phyloP scores from a whole-genome alignment of 768 basidiomycete species.

The Lentinus brumalis region DNA sequence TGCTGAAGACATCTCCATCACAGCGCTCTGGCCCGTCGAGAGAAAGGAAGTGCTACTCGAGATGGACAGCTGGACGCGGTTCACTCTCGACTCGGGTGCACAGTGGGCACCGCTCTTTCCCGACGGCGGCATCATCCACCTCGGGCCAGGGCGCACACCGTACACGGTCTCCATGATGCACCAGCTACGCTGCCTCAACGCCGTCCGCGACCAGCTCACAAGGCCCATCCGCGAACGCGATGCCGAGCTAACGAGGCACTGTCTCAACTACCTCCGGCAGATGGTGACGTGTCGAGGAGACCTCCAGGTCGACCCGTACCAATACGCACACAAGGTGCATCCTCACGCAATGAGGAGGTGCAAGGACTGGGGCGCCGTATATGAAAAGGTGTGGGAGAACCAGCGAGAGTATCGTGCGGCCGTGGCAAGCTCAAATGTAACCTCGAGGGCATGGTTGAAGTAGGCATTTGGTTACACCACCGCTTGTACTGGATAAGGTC shows the following conservation, averaged over 20 bases:
- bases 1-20: too few relatives aligned
- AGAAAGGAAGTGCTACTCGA: constrained; percentile 11
- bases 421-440: too few relatives aligned
- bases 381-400: constrained; percentile 21
- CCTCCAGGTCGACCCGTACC: constrained; percentile 33
- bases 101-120: constrained; percentile 31
- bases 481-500: too few relatives aligned
- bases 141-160: constrained; percentile 27
- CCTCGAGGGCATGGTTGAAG: too few relatives aligned
- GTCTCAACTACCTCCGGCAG: constrained; percentile 44
- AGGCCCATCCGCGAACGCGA: not conserved
- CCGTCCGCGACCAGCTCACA: constrained; percentile 17
- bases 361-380: constrained; percentile 27
- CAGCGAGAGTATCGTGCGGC: constrained; percentile 9
- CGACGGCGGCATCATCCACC: constrained; percentile 27
- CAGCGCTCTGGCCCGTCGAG: constrained; percentile 11
- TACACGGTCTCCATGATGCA: constrained; percentile 43
- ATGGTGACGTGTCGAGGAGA: constrained; percentile 39
- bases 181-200: constrained; percentile 31
- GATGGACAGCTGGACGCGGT: constrained; percentile 15
- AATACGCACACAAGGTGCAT: constrained; percentile 16
- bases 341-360: constrained; percentile 16
- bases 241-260: constrained; percentile 30
- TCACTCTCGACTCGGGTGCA: constrained; percentile 11
- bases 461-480: too few relatives aligned